A percentile compares a stretch with the other conserved stretches of the same genome.
Evolutionary conservation across 352 stramenopile genomes (phyloP).

Genomic region (Phytophthora palmivora): DNA sequence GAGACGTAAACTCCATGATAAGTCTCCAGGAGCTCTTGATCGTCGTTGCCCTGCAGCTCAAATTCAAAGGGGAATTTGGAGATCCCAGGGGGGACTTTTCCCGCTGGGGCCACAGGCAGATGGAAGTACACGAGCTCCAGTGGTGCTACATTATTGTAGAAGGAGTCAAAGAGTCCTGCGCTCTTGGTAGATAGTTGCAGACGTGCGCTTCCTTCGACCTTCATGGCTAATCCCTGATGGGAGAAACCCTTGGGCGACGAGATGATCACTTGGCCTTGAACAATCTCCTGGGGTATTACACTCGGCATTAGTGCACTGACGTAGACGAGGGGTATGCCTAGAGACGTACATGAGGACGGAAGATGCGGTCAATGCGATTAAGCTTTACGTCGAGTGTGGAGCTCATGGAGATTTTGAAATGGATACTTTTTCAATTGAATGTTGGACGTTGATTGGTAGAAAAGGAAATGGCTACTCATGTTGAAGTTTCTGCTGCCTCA

Average conservation of each 20-base stretch:
- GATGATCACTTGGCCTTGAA: slow-evolving; percentile 88
- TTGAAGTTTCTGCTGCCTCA: slow-evolving; percentile 12
- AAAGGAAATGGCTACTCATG: slow-evolving; percentile 10
- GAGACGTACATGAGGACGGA: slow-evolving; percentile 55
- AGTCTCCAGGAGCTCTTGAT: slow-evolving; percentile 85
- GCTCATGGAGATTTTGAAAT: slow-evolving; percentile 49
- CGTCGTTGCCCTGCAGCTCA: slow-evolving; percentile 70
- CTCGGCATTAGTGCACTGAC: neutral
- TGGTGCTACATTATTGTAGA: slow-evolving; percentile 78
- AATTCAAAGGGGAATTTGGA: slow-evolving; percentile 93
- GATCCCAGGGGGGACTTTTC: slow-evolving; percentile 82
- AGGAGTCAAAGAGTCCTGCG: slow-evolving; percentile 83
- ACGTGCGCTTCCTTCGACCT: slow-evolving; percentile 81
- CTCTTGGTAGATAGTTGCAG: slow-evolving; percentile 86
- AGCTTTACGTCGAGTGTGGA: slow-evolving; percentile 88
- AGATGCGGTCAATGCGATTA: slow-evolving; percentile 88
- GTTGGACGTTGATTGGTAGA: slow-evolving; percentile 20
- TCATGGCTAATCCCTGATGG: slow-evolving; percentile 85
- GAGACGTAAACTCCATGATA: slow-evolving; percentile 94
- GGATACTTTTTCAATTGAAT: slow-evolving; percentile 19
- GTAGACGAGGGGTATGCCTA: neutral
- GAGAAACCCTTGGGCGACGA: slow-evolving; percentile 86
- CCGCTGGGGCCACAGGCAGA: slow-evolving; percentile 66
- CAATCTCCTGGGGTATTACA: slow-evolving; percentile 55
- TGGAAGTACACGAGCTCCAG: slow-evolving; percentile 89